Conservation (phyloP, 805 yeast species). For the Zygosaccharomyces bailii region DNA sequence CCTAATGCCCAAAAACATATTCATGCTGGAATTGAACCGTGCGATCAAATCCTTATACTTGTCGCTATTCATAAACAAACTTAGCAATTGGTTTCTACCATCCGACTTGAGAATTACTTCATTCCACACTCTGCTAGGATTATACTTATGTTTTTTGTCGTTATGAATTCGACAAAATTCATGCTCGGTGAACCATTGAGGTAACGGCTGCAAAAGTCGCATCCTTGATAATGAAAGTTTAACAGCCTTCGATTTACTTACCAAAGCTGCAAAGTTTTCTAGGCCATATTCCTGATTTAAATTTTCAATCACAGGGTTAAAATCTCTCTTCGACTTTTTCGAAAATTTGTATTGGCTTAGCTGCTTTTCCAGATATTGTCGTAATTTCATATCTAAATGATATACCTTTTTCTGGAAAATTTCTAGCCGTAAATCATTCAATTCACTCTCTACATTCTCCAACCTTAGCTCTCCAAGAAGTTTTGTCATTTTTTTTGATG, state of each 20-base stretch:
- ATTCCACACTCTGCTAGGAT: slow-evolving; percentile 48
- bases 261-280: slow-evolving; percentile 22
- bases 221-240: slow-evolving; percentile 25
- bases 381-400: slow-evolving; percentile 26
- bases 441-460: slow-evolving; percentile 17
- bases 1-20: slow-evolving; percentile 35
- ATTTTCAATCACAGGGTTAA: slow-evolving; percentile 10
- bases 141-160: slow-evolving; percentile 34
- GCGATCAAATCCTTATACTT: slow-evolving; percentile 47
- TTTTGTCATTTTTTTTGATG: slow-evolving; percentile 25
- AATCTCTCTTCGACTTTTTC: slow-evolving; percentile 14
- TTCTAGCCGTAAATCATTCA: slow-evolving; percentile 21
- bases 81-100: slow-evolving; percentile 31
- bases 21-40: slow-evolving; percentile 40
- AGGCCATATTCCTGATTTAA: slow-evolving; percentile 12
- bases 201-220: slow-evolving; percentile 21
- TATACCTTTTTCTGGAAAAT: slow-evolving; percentile 32
- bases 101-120: slow-evolving; percentile 27
- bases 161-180: slow-evolving; percentile 28
- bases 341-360: slow-evolving; percentile 14
- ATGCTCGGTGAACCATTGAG: slow-evolving; percentile 28
- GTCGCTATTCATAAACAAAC: slow-evolving; percentile 45
- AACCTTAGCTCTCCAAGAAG: slow-evolving; percentile 17
- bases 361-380: slow-evolving; percentile 15
- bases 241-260: slow-evolving; percentile 29